Evolutionary conservation across 352 stramenopile genomes (phyloP).

Genomic region (Pythium dissimile): DNA sequence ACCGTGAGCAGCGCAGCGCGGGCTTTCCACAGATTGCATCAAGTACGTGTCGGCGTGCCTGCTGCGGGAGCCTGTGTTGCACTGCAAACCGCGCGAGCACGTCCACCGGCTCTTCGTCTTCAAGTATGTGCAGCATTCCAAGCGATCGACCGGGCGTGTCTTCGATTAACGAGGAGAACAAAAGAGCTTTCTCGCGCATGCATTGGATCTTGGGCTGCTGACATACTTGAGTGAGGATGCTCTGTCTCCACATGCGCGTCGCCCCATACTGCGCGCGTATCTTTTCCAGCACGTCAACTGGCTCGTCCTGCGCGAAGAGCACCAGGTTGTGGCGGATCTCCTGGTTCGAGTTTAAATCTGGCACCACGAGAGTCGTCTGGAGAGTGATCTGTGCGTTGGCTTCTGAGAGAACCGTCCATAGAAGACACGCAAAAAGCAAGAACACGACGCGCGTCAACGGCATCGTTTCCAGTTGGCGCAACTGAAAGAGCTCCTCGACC

Average conservation of each 20-base stretch:
- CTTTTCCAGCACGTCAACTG: conserved; percentile 24
- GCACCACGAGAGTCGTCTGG: conserved; percentile 15
- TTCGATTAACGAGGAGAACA: conserved; percentile 42
- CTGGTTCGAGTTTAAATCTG: neutral
- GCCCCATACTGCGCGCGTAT: conserved; percentile 12
- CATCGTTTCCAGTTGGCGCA: too few relatives aligned
- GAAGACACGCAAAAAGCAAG: neutral
- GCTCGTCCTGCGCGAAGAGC: conserved; percentile 22
- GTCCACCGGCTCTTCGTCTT: conserved; percentile 50
- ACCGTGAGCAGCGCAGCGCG: conserved; percentile 35
- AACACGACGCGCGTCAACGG: too few relatives aligned
- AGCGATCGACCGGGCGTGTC: conserved; percentile 24
- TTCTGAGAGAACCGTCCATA: too few relatives aligned
- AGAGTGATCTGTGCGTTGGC: conserved; percentile 14
- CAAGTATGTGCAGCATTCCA: conserved; percentile 45
- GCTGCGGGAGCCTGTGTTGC: conserved; percentile 27
- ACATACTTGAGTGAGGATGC: conserved; percentile 16
- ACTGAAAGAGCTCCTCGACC: neutral
- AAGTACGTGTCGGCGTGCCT: conserved; percentile 29
- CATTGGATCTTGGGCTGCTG: conserved; percentile 30
- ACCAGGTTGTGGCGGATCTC: conserved; percentile 10
- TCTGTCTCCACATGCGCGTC: conserved; percentile 13
- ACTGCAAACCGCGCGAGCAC: conserved; percentile 39
- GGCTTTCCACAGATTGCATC: conserved; percentile 38
- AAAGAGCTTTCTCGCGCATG: conserved; percentile 29